Evolutionary conservation across 2,329 filamentous ascomycete genomes (phyloP).

Genomic region (Ascochyta clinopodiicola): DNA sequence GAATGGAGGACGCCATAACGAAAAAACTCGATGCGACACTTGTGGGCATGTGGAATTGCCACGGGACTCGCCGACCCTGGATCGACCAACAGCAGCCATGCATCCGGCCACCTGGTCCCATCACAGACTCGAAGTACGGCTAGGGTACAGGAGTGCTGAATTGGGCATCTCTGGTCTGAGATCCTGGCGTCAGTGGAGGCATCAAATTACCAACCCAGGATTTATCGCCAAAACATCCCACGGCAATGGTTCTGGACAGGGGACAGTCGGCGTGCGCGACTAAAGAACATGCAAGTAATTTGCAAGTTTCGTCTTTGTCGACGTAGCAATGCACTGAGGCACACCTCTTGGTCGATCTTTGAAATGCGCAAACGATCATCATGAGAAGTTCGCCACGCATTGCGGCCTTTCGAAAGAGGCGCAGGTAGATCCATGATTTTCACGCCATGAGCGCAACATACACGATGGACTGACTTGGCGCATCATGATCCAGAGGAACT

Average conservation of each 20-base stretch:
- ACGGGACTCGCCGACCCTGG: conserved; percentile 9
- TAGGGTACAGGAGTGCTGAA: background rate
- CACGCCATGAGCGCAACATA: background rate
- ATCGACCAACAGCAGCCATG: conserved; percentile 14
- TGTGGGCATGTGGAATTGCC: background rate
- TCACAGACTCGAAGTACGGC: background rate
- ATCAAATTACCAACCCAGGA: background rate
- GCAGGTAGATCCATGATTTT: background rate
- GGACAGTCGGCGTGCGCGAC: background rate
- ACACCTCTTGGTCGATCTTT: background rate
- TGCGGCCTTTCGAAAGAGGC: background rate
- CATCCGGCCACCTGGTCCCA: conserved; percentile 10
- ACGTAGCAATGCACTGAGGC: background rate
- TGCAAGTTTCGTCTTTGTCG: background rate
- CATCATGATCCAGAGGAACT: background rate
- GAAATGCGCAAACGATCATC: background rate
- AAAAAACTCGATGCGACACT: background rate
- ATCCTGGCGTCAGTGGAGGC: conserved; percentile 3
- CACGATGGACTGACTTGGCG: conserved; percentile 8
- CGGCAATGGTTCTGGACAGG: background rate
- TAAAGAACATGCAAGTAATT: background rate
- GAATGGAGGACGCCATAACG: conserved; percentile 4
- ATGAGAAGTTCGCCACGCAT: background rate
- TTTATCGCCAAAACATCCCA: conserved; percentile 5
- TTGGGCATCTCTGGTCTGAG: conserved; percentile 2